Conservation (phyloP, 2,329 filamentous ascomycete species). For the Ophiocordyceps camponoti-saundersi region DNA sequence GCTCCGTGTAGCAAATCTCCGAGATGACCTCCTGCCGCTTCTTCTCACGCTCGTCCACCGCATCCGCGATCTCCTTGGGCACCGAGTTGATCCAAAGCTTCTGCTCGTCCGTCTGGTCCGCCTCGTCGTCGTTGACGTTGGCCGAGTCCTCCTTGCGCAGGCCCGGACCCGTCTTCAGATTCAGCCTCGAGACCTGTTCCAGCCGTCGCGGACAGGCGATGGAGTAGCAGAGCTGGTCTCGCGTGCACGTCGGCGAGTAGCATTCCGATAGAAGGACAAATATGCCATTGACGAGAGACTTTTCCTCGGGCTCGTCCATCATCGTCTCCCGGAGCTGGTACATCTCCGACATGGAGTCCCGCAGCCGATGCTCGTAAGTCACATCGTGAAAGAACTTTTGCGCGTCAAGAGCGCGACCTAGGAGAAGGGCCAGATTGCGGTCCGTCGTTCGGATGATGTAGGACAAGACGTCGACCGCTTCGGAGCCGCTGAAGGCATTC, state of each 20-base stretch:
- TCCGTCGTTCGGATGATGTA: conserved; percentile 97
- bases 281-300: conserved; percentile 69
- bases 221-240: conserved; percentile 91
- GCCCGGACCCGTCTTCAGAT: conserved; percentile 82
- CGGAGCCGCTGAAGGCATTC: conserved; percentile 87
- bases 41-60: conserved; percentile 79
- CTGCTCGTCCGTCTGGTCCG: conserved; percentile 77
- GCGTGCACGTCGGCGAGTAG: conserved; percentile 92
- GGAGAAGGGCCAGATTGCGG: conserved; percentile 76
- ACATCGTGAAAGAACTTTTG: conserved; percentile 99
- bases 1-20: conserved; percentile 95
- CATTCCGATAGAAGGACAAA: conserved; percentile 94
- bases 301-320: conserved; percentile 65
- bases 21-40: conserved; percentile 97
- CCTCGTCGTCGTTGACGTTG: conserved; percentile 58
- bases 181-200: conserved; percentile 87
- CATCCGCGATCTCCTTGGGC: conserved; percentile 83
- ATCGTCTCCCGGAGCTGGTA: conserved; percentile 94
- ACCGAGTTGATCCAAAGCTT: conserved; percentile 99
- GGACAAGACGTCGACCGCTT: conserved; percentile 87
- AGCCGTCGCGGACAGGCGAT: conserved; percentile 88
- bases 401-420: conserved; percentile 84
- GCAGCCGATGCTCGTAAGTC: conserved; percentile 87
- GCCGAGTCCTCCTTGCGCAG: conserved; percentile 48
- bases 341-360: conserved; percentile 86